Conservation (phyloP, 306 rosid genomes). For the peach (Prunus persica) region DNA sequence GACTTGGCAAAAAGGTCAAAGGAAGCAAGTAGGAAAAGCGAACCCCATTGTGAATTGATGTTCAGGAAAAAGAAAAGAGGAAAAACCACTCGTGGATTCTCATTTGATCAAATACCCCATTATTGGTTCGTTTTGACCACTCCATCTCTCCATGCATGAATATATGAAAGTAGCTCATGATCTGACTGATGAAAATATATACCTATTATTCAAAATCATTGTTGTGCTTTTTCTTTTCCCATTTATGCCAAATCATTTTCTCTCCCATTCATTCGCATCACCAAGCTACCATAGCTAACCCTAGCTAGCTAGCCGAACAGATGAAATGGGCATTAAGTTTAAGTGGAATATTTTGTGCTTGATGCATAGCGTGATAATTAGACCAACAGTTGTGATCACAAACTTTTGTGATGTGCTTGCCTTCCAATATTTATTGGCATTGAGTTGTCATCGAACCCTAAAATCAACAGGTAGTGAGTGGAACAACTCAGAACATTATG, state of each 20-base stretch:
- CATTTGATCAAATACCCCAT: slow-evolving; percentile 21
- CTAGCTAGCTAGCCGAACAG: background rate
- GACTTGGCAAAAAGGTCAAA: slow-evolving; percentile 30
- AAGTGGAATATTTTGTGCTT: background rate
- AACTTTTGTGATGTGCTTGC: background rate
- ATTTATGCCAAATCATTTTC: background rate
- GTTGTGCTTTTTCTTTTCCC: too few relatives aligned
- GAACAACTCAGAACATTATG: background rate
- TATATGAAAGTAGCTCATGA: slow-evolving; percentile 3
- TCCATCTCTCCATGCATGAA: background rate
- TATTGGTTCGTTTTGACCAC: slow-evolving; percentile 24
- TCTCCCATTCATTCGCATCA: background rate
- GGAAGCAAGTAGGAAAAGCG: slow-evolving; percentile 18
- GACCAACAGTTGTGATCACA: background rate
- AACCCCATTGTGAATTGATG: slow-evolving; percentile 13
- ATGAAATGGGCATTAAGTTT: background rate
- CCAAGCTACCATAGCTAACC: background rate
- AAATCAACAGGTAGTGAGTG: background rate
- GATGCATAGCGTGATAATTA: background rate
- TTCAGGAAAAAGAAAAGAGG: background rate
- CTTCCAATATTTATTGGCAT: background rate
- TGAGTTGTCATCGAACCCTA: too few relatives aligned
- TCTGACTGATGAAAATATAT: background rate
- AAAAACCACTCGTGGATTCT: slow-evolving; percentile 29
- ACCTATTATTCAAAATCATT: too few relatives aligned